Evolutionary conservation across 2,329 filamentous ascomycete species (phyloP).

Genomic region (Parastagonospora avenae): DNA sequence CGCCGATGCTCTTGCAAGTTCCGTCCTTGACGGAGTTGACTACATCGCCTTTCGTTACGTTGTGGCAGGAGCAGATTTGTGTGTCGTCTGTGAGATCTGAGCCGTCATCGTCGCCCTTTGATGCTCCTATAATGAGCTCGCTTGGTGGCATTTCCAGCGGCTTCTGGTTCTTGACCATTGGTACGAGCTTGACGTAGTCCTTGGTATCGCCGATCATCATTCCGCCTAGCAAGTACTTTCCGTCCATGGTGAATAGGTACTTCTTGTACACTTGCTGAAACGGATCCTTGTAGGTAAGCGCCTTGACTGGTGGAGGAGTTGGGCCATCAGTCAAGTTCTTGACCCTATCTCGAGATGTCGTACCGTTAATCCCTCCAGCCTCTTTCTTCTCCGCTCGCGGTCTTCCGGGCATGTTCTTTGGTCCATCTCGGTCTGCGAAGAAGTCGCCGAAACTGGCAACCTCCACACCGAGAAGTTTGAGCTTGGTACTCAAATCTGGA

Average conservation of each 20-base stretch:
- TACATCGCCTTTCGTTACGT: conserved; percentile 85
- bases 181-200: conserved; percentile 87
- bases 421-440: conserved; percentile 86
- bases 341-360: conserved; percentile 49
- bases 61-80: conserved; percentile 92
- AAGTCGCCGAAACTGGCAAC: conserved; percentile 94
- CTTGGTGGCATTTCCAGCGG: conserved; percentile 76
- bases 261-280: conserved; percentile 92
- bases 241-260: conserved; percentile 86
- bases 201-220: conserved; percentile 97
- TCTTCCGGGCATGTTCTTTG: conserved; percentile 71
- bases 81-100: conserved; percentile 84
- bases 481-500: conserved; percentile 87
- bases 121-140: conserved; percentile 81
- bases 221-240: conserved; percentile 87
- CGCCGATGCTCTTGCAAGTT: conserved; percentile 78
- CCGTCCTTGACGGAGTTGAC: conserved; percentile 74
- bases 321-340: conserved; percentile 61
- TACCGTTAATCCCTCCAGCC: conserved; percentile 40
- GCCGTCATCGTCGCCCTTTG: conserved; percentile 73
- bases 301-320: conserved; percentile 71
- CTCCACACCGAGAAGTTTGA: conserved; percentile 87
- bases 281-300: conserved; percentile 85
- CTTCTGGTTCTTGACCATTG: conserved; percentile 85
- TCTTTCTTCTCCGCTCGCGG: conserved; percentile 55